These are phyloP conservation scores for Paecilomyces sp. DNA, from an alignment of 2,329 filamentous ascomycete genomes.

Conservation along the genomic window DNA sequence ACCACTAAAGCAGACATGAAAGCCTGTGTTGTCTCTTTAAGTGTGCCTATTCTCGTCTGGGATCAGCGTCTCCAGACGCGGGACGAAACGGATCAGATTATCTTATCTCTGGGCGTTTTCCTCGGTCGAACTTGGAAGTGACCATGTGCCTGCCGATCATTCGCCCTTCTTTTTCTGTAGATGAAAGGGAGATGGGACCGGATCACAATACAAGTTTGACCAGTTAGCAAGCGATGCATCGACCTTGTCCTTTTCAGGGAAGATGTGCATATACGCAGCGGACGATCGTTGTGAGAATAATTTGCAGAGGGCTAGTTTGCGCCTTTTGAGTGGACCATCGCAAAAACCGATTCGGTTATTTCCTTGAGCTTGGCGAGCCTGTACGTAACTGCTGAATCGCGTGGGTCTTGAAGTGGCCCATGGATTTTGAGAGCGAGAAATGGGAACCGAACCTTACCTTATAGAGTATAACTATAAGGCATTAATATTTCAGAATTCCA, in stretches of 20 bases:
- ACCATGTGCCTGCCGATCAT: background rate
- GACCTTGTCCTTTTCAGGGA: background rate
- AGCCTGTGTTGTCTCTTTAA: too few species aligned
- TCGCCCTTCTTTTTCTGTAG: background rate
- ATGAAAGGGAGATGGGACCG: background rate
- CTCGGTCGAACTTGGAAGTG: background rate
- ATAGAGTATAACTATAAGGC: too few species aligned
- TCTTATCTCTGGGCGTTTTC: background rate
- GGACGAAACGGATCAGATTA: background rate
- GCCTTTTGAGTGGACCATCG: background rate
- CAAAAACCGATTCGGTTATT: too few species aligned
- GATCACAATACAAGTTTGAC: background rate
- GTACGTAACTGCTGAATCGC: too few species aligned
- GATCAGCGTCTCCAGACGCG: background rate
- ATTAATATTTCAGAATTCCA: too few species aligned
- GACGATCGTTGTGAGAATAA: background rate
- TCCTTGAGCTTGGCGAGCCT: too few species aligned
- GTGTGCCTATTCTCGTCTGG: background rate
- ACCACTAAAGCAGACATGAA: too few species aligned
- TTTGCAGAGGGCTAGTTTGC: background rate
- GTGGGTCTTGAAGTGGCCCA: too few species aligned
- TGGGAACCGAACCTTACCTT: too few species aligned
- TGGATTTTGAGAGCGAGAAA: too few species aligned
- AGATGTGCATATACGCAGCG: background rate
- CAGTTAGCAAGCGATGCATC: background rate